Evolutionary conservation across 352 stramenopile genomes (phyloP).

Genomic region (Phytophthora hybrid): DNA sequence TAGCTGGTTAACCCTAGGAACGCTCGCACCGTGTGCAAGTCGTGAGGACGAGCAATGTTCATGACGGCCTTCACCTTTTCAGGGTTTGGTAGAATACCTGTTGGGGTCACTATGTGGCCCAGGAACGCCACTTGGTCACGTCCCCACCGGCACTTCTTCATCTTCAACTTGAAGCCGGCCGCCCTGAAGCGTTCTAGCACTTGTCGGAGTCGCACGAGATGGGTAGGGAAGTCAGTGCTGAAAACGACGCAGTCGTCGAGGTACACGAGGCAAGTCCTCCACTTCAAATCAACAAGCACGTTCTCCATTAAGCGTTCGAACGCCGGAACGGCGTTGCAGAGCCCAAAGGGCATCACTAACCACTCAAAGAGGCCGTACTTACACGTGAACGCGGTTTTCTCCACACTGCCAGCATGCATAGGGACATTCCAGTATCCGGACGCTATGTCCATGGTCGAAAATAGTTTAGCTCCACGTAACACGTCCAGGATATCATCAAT

Average conservation of each 20-base stretch:
- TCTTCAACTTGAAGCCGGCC: constrained; percentile 6
- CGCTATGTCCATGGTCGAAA: neutral
- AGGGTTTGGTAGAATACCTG: neutral
- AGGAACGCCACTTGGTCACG: neutral
- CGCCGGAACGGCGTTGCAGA: constrained; percentile 4
- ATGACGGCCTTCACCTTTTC: neutral
- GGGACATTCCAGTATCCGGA: neutral
- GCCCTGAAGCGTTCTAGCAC: neutral
- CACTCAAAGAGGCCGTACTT: neutral
- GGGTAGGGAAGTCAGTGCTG: neutral
- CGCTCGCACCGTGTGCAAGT: neutral
- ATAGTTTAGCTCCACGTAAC: neutral
- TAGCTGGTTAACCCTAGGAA: neutral
- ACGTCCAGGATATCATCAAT: neutral
- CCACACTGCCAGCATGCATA: neutral
- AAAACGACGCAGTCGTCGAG: neutral
- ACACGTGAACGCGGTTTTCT: neutral
- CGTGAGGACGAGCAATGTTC: neutral
- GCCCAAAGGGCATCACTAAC: constrained; percentile 5
- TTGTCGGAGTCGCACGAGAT: neutral
- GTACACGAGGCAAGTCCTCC: constrained; percentile 4
- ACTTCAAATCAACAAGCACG: constrained; percentile 2
- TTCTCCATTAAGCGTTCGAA: constrained; percentile 8
- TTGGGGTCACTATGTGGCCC: neutral
- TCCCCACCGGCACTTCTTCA: neutral